A percentile compares a stretch with the other conserved stretches of the same genome.
Evolutionary conservation across 768 basidiomycete genomes (phyloP).

Genomic region (Coprinopsis marcescibilis): DNA sequence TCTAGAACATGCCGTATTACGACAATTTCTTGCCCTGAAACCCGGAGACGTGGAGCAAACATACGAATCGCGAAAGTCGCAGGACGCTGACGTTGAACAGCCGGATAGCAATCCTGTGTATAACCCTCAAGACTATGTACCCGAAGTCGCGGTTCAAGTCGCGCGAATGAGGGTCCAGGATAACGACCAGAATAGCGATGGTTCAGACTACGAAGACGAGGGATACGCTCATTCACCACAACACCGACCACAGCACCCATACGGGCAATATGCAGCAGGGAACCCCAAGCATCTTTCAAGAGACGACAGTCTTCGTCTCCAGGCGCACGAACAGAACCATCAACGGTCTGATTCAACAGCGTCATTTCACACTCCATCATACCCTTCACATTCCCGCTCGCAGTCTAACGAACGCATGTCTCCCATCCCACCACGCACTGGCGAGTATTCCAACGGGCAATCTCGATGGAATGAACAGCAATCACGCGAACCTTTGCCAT

Average conservation of each 20-base stretch:
- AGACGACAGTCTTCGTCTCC: conserved; percentile 35
- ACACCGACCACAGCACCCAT: conserved; percentile 27
- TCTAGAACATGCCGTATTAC: conserved; percentile 71
- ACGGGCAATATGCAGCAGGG: conserved; percentile 29
- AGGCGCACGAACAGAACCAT: conserved; percentile 42
- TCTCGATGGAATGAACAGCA: conserved; percentile 25
- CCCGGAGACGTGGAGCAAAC: conserved; percentile 80
- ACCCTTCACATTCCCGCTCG: conserved; percentile 30
- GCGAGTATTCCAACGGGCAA: conserved; percentile 20
- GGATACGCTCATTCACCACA: conserved; percentile 43
- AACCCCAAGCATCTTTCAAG: conserved; percentile 32
- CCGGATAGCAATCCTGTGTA: too few relatives aligned
- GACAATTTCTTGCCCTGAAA: conserved; percentile 77
- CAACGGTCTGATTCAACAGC: conserved; percentile 45
- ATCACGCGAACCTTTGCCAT: conserved; percentile 33
- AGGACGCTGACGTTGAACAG: conserved; percentile 44
- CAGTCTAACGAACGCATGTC: conserved; percentile 33
- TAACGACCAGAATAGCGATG: conserved; percentile 45
- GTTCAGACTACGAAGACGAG: conserved; percentile 64
- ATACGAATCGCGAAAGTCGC: conserved; percentile 53
- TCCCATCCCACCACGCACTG: conserved; percentile 23
- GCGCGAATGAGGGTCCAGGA: conserved; percentile 42
- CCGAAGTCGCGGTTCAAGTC: conserved; percentile 36
- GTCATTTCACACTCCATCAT: conserved; percentile 34
- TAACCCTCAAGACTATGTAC: conserved; percentile 17